These are phyloP conservation scores for Candida piceae DNA, from an alignment of 805 yeast species.

Conservation along the genomic window DNA sequence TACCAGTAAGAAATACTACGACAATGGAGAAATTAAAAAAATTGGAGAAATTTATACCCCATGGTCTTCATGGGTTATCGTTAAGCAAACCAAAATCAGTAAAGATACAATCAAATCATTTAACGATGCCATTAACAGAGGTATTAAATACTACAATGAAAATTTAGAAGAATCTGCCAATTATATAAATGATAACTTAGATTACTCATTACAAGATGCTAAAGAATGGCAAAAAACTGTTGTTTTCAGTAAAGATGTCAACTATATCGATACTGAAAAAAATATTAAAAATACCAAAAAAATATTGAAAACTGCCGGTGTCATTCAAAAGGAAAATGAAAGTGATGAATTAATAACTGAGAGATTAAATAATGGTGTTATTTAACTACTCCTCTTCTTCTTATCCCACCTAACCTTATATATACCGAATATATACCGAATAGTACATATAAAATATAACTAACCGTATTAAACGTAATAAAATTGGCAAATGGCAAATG, in stretches of 20 bases:
- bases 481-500: no score
- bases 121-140: slow-evolving; percentile 53
- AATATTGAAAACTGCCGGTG: slow-evolving; percentile 62
- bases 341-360: slow-evolving; percentile 11
- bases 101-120: slow-evolving; percentile 33
- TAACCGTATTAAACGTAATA: no score
- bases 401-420: no score
- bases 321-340: slow-evolving; percentile 26
- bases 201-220: slow-evolving; percentile 75
- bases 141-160: slow-evolving; percentile 58
- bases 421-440: no score
- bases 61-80: slow-evolving; percentile 93
- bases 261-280: slow-evolving; percentile 42
- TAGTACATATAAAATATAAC: no score
- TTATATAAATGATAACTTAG: slow-evolving; percentile 62
- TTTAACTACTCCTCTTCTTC: no score
- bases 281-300: slow-evolving; percentile 52
- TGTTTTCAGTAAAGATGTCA: slow-evolving; percentile 46
- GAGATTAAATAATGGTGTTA: slow-evolving; percentile 13
- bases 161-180: slow-evolving; percentile 62
- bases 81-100: slow-evolving; percentile 40
- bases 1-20: slow-evolving; percentile 83
- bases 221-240: slow-evolving; percentile 79
- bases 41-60: slow-evolving; percentile 91
- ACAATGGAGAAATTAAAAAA: slow-evolving; percentile 68